Evolutionary conservation across 441 rosid genomes (phyloP).

Genomic region (Corymbia citriodora): DNA sequence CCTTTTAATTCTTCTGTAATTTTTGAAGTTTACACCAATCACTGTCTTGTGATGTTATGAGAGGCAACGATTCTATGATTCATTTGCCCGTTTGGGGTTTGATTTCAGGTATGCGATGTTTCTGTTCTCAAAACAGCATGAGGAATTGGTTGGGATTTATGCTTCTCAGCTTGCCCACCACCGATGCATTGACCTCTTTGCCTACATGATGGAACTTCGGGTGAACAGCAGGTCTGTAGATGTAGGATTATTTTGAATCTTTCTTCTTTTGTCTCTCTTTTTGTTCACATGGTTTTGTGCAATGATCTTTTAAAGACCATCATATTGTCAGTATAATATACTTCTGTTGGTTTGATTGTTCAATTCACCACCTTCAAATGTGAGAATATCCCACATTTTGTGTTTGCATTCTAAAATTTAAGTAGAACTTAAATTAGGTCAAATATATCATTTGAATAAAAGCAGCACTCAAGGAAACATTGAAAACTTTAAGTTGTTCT

Average conservation of each 20-base stretch:
- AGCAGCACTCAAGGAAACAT: neutral
- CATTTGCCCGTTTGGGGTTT: neutral
- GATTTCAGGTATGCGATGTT: slow-evolving; percentile 88
- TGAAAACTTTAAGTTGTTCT: neutral
- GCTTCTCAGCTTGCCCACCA: slow-evolving; percentile 95
- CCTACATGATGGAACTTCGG: slow-evolving; percentile 99
- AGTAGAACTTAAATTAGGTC: neutral
- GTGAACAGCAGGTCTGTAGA: slow-evolving; percentile 63
- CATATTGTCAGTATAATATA: neutral
- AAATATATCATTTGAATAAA: neutral
- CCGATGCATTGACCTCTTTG: slow-evolving; percentile 95
- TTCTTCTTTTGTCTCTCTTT: neutral
- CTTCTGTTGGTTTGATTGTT: neutral
- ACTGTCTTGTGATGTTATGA: neutral
- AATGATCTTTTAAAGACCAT: neutral
- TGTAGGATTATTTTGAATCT: neutral
- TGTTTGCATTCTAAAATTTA: neutral
- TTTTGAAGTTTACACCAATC: neutral
- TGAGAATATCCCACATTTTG: neutral
- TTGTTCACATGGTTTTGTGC: neutral
- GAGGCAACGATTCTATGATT: neutral
- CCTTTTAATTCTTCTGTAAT: neutral
- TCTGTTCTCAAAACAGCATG: slow-evolving; percentile 93
- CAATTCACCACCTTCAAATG: neutral
- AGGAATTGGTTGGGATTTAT: slow-evolving; percentile 92